A percentile compares a stretch with the other conserved stretches of the same genome.
Conservation (phyloP, 495 filamentous ascomycete genomes). For the Aspergillus diversus region DNA sequence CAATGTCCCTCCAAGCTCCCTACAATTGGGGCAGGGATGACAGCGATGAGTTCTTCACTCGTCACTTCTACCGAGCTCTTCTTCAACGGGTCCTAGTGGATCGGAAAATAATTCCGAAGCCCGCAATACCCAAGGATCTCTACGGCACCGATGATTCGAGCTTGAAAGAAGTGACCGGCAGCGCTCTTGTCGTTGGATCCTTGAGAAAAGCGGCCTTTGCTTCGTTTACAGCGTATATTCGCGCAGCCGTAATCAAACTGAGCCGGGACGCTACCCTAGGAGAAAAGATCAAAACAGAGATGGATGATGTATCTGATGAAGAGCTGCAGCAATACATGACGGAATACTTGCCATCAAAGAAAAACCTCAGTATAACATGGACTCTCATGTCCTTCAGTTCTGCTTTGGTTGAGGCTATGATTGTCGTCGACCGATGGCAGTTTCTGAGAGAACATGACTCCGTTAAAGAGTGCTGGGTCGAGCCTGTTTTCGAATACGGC, state of each 20-base stretch:
- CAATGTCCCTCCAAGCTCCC: constrained; percentile 96
- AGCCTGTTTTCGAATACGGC: constrained; percentile 89
- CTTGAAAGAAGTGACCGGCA: constrained; percentile 41
- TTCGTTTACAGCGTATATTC: constrained; percentile 76
- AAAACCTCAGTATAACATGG: constrained; percentile 86
- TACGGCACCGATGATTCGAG: constrained; percentile 36
- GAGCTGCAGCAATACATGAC: constrained; percentile 72
- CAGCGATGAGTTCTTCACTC: constrained; percentile 85
- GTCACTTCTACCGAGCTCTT: constrained; percentile 91
- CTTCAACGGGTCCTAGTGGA: constrained; percentile 91
- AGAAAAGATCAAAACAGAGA: constrained; percentile 58
- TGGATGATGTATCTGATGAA: constrained; percentile 68
- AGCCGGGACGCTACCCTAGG: constrained; percentile 58
- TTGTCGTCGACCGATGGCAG: constrained; percentile 90
- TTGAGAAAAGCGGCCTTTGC: constrained; percentile 79
- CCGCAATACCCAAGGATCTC: constrained; percentile 42
- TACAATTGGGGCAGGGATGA: constrained; percentile 84
- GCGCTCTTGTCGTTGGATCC: constrained; percentile 84
- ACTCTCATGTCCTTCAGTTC: constrained; percentile 95
- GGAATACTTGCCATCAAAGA: constrained; percentile 65
- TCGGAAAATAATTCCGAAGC: constrained; percentile 66
- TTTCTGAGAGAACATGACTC: constrained; percentile 76
- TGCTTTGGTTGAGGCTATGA: constrained; percentile 80
- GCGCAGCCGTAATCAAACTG: constrained; percentile 78
- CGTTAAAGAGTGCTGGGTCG: constrained; percentile 81